Conservation (phyloP, 2,329 filamentous ascomycete species). For the Lasiodiplodia gonubiensis region DNA sequence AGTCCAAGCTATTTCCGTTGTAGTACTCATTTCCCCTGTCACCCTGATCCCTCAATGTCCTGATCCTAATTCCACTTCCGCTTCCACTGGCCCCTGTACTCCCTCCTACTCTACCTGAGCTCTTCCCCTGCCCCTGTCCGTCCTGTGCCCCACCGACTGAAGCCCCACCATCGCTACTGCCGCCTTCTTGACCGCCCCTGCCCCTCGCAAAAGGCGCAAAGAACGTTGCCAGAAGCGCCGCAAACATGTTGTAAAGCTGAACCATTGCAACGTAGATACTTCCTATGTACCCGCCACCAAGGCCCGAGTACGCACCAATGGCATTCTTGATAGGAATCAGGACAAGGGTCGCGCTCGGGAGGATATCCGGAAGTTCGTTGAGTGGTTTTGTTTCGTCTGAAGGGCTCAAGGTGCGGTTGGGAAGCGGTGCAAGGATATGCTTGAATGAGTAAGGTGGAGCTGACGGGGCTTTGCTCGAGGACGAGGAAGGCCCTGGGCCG, state of each 20-base stretch:
- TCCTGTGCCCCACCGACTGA: not conserved
- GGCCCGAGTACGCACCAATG: slow-evolving; percentile 62
- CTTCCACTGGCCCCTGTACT: slow-evolving; percentile 24
- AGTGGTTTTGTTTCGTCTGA: slow-evolving; percentile 75
- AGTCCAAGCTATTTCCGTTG: slow-evolving; percentile 86
- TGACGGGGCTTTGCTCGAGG: slow-evolving; percentile 33
- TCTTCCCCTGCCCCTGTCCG: slow-evolving; percentile 38
- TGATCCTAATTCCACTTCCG: slow-evolving; percentile 44
- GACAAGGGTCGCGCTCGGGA: slow-evolving; percentile 81
- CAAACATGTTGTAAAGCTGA: slow-evolving; percentile 7
- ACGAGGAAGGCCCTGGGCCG: slow-evolving; percentile 33
- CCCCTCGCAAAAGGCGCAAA: slow-evolving; percentile 23
- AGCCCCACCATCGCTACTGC: not conserved
- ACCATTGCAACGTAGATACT: slow-evolving; percentile 28
- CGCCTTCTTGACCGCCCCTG: slow-evolving; percentile 7
- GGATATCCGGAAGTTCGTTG: slow-evolving; percentile 68
- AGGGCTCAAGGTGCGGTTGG: slow-evolving; percentile 74
- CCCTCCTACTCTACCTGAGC: slow-evolving; percentile 34
- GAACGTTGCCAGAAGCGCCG: slow-evolving; percentile 27
- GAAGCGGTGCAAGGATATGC: slow-evolving; percentile 77
- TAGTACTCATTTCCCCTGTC: slow-evolving; percentile 69
- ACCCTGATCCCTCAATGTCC: slow-evolving; percentile 55
- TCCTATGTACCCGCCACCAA: slow-evolving; percentile 32
- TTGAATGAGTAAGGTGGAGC: slow-evolving; percentile 78
- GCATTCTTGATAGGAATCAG: slow-evolving; percentile 73